Conservation (phyloP, 177 flowering plant species). For the Vitis hybrid region DNA sequence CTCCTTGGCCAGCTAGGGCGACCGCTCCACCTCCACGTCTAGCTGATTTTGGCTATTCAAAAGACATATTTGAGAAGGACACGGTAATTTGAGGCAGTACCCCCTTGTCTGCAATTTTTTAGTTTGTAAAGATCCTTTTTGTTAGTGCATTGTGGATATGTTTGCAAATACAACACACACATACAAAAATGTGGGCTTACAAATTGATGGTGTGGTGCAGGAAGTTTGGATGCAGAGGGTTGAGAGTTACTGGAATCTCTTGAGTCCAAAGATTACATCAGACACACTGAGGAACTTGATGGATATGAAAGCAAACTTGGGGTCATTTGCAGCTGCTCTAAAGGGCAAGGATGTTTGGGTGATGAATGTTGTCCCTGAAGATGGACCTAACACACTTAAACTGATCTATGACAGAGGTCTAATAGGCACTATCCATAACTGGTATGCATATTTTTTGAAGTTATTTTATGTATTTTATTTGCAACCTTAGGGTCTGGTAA, state of each 20-base stretch:
- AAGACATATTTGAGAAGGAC: conserved; percentile 73
- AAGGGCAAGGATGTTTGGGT: conserved; percentile 84
- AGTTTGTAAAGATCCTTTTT: not conserved
- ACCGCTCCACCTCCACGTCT: conserved; percentile 85
- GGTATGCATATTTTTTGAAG: conserved; percentile 42
- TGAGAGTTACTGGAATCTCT: conserved; percentile 70
- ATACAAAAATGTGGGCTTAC: conserved; percentile 5
- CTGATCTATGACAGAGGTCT: conserved; percentile 82
- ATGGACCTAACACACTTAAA: conserved; percentile 89
- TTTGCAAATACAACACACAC: not conserved
- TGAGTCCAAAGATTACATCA: conserved; percentile 61
- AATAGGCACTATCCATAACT: conserved; percentile 70
- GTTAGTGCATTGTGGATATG: not conserved
- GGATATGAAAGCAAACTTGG: conserved; percentile 93
- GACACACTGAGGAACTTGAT: conserved; percentile 71
- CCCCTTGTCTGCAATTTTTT: not conserved
- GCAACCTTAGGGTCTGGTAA: not conserved
- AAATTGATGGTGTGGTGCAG: conserved; percentile 34
- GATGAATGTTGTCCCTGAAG: conserved; percentile 88
- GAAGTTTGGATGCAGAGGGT: conserved; percentile 70
- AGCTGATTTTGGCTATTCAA: conserved; percentile 79
- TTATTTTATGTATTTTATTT: not conserved
- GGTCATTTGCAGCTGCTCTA: conserved; percentile 88
- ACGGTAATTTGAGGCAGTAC: conserved; percentile 42
- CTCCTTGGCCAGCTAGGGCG: conserved; percentile 87